Evolutionary conservation across 495 filamentous ascomycete species (phyloP), one percentile per base, ranked within the genome.

Genomic region (Elasticomyces elasticus): DNA sequence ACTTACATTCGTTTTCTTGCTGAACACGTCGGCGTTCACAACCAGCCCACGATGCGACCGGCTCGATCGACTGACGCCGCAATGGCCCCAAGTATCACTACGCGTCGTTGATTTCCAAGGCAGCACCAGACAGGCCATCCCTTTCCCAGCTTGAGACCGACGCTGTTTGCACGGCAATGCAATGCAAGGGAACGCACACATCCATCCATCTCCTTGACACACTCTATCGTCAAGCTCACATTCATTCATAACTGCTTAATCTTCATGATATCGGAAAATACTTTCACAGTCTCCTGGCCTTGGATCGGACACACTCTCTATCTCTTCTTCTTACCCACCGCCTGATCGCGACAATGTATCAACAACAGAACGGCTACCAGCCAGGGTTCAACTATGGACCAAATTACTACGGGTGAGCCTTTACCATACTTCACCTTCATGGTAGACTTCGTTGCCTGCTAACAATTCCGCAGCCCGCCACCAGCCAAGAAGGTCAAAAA

Each of bases 401-500:
- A 45, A 27, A 15, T 23, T 4, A 15, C 42, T 22, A 23, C 42
- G 50, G 50, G 50, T 52, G 15, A 41, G 50, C 19, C n/a, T 27
- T 23, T 23, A 12, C 24, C 24, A 23, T 15, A 4, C 10, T 28
- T 6, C 24, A 30, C 7, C 41, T 12, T 10, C 20, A 11, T 10
- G 22, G 13, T 5, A 25, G 17, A 26, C 49, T 25, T 37, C 11
- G 17, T 11, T 45, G n/a, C 25, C 11, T 30, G 27, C 12, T 41
- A 15, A 44, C 25, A 3, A 5, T 4, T 25, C 24, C 22, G 45
- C 40, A 58, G 45, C n/a, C 51, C 54, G 1, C 57, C 57, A 0
- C 62, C 65, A 5, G 61, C 66, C 22, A 70, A 69, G 58, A 57
- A 54, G 40, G 9, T 49, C 1, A 71, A 70, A 41, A 63, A 62